Conservation (phyloP, 2,329 filamentous ascomycete species). For the Ascochyta koolunga region DNA sequence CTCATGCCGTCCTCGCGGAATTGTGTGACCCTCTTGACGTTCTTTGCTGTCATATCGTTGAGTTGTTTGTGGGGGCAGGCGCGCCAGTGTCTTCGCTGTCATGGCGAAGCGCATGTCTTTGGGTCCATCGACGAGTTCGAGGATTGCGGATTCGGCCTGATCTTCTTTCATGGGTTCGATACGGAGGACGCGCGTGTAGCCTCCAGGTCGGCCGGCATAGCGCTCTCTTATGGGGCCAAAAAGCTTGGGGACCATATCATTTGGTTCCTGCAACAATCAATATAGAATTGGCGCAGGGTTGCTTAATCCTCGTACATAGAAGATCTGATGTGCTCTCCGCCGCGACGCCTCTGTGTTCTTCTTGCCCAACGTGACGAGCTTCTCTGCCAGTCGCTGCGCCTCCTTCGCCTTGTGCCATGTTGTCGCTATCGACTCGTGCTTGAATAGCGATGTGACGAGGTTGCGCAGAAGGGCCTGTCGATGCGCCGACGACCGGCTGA, state of each 20-base stretch:
- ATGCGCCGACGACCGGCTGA: slow-evolving; percentile 84
- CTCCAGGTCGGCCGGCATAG: slow-evolving; percentile 79
- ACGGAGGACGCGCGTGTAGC: slow-evolving; percentile 92
- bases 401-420: slow-evolving; percentile 98
- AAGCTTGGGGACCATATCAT: slow-evolving; percentile 79
- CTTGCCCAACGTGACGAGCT: slow-evolving; percentile 92
- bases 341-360: slow-evolving; percentile 84
- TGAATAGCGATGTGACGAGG: slow-evolving; percentile 91
- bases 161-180: slow-evolving; percentile 89
- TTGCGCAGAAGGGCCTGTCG: slow-evolving; percentile 93
- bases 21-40: slow-evolving; percentile 81
- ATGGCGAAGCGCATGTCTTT: slow-evolving; percentile 94
- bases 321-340: slow-evolving; percentile 76
- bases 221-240: slow-evolving; percentile 82
- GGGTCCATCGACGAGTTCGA: slow-evolving; percentile 93
- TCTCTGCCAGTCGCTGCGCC: slow-evolving; percentile 90
- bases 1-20: slow-evolving; percentile 71
- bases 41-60: slow-evolving; percentile 75
- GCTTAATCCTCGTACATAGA: slow-evolving; percentile 73
- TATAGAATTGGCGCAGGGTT: slow-evolving; percentile 13
- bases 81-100: slow-evolving; percentile 83
- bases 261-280: slow-evolving; percentile 62
- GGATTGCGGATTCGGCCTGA: slow-evolving; percentile 86
- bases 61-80: slow-evolving; percentile 62
- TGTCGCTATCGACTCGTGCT: slow-evolving; percentile 91